Percentiles rank a stretch among this genome's conserved stretches.
phyloP scores from a whole-genome alignment of 805 yeast species.

The Maudiozyma serrabonitensis region DNA sequence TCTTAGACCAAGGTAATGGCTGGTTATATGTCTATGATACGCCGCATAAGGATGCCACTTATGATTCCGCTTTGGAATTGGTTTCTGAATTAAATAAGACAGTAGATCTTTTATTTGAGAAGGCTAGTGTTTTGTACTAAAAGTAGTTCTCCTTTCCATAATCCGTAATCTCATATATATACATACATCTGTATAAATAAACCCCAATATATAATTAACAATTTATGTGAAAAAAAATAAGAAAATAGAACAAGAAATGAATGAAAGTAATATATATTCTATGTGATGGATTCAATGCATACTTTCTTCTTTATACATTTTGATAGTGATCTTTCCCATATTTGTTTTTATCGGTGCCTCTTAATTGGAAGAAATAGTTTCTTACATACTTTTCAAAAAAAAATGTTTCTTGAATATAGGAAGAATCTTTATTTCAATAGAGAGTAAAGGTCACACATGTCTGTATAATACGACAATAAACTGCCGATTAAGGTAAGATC shows the following conservation, averaged over 20 bases:
- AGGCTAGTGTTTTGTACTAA: slow-evolving; percentile 76
- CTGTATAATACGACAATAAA: too few relatives aligned
- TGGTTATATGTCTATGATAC: slow-evolving; percentile 90
- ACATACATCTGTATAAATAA: background rate
- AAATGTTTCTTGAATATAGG: background rate
- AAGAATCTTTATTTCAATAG: background rate
- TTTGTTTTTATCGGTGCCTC: too few relatives aligned
- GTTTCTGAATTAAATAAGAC: slow-evolving; percentile 79
- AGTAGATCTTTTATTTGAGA: slow-evolving; percentile 86
- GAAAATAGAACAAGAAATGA: too few relatives aligned
- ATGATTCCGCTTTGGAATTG: slow-evolving; percentile 78
- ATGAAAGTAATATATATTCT: too few relatives aligned
- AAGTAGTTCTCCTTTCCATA: background rate
- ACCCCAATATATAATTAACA: background rate
- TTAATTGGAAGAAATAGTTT: too few relatives aligned
- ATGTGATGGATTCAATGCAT: too few relatives aligned
- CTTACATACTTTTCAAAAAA: too few relatives aligned
- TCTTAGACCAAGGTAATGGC: slow-evolving; percentile 95
- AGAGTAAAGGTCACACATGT: background rate
- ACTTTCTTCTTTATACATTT: too few relatives aligned
- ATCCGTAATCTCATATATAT: background rate
- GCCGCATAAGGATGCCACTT: slow-evolving; percentile 80
- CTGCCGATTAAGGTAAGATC: background rate
- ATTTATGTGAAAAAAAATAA: too few relatives aligned
- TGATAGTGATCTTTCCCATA: too few relatives aligned